Conservation (phyloP, 2,329 filamentous ascomycete species). For the Fusarium chuoi region DNA sequence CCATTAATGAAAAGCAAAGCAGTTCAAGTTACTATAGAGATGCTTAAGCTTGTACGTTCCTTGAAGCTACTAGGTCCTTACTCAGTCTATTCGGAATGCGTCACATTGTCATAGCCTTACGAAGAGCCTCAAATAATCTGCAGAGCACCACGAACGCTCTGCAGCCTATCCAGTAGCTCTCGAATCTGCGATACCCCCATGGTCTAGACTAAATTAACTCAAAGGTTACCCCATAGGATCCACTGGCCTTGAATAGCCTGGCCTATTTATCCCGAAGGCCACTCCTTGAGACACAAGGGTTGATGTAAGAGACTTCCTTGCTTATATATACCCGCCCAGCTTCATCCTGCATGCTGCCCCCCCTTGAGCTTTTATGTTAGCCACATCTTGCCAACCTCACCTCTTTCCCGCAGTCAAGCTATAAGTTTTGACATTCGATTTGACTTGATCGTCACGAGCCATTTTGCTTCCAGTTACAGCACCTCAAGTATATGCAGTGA, state of each 20-base stretch:
- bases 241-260: background rate
- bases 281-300: background rate
- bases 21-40: background rate
- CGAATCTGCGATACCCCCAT: background rate
- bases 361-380: background rate
- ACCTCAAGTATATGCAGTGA: background rate
- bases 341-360: background rate
- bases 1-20: background rate
- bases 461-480: background rate
- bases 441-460: background rate
- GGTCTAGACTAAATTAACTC: background rate
- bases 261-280: background rate
- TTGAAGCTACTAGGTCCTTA: background rate
- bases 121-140: background rate
- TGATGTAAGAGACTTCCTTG: background rate
- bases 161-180: background rate
- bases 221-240: background rate
- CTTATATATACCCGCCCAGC: background rate
- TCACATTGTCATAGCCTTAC: background rate
- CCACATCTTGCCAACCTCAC: background rate
- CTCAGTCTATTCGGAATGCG: background rate
- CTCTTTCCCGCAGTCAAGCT: background rate
- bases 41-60: background rate
- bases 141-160: background rate
- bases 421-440: background rate